Evolutionary conservation across 768 basidiomycete genomes (phyloP), one percentile per base, ranked within the genome.

Genomic region (Xerocomellus chrysenteron): DNA sequence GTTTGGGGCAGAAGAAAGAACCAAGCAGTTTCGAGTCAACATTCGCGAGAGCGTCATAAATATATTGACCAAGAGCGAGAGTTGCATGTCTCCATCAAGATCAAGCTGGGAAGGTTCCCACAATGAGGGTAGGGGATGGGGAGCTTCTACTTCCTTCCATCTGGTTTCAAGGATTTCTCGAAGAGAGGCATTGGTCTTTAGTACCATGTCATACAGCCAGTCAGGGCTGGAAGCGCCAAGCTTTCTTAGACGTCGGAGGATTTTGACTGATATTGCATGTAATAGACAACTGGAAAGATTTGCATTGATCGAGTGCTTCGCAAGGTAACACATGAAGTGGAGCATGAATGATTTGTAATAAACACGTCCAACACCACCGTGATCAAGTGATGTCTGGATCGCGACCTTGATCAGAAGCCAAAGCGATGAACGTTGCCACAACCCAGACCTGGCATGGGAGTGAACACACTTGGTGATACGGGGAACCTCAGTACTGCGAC

Each of bases 141-240:
- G 9, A 75, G 28, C 19, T 28, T 28, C 28, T 28, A 28, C 28
- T 28, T 44, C 37, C 19, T 47, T 53, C 78, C 77, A 78, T 44
- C 75, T 66, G 6, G 24, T 35, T 50, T 74, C 63, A 30, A 79
- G 55, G 10, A 45, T 14, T 40, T 42, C 45, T 56, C 50, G 37
- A 57, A 65, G 37, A 19, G 11, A 17, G 13, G 43, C 6, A 11
- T 69, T 74, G 1, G 75, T 60, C 37, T 73, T 52, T 44, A 79
- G 60, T 24, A 71, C 79, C 12, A 73, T 57, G 0, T 61, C 76
- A 71, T 64, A 82, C 75, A 32, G 59, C 47, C 57, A 80, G 4
- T 61, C 26, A 3, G 28, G 28, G 4, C 4, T 7, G 4, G 28
- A 28, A 28, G 28, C 7, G 28, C 28, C 28, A 28, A 10, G 63